These are phyloP conservation scores for Colletotrichum sp. DNA, from an alignment of 2,329 filamentous ascomycete genomes.

Conservation along the genomic window DNA sequence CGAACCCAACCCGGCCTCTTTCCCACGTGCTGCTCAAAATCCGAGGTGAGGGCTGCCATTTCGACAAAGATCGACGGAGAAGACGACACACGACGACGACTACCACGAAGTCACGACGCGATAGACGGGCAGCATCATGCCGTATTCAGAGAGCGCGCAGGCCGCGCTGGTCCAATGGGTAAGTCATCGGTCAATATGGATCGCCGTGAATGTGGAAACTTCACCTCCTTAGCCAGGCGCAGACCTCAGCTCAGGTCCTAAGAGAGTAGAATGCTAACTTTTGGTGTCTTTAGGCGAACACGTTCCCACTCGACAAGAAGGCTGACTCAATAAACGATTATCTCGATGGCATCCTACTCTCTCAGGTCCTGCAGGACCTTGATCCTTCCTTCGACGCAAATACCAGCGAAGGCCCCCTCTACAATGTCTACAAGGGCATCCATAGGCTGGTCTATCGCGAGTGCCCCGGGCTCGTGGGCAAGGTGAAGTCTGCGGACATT, in stretches of 20 bases:
- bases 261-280: constrained; percentile 11
- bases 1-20: not conserved
- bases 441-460: constrained; percentile 60
- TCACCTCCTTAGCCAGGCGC: not conserved
- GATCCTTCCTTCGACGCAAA: constrained; percentile 57
- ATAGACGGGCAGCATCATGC: constrained; percentile 33
- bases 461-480: constrained; percentile 54
- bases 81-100: not conserved
- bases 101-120: not conserved
- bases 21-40: constrained; percentile 13
- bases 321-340: constrained; percentile 57
- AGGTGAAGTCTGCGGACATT: constrained; percentile 60
- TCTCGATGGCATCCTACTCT: constrained; percentile 59
- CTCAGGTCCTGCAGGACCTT: constrained; percentile 62
- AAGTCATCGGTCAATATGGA: constrained; percentile 25
- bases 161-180: constrained; percentile 63
- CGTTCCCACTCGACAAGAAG: constrained; percentile 50
- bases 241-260: constrained; percentile 17
- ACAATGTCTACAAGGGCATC: constrained; percentile 59
- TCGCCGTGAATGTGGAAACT: not conserved
- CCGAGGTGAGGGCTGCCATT: not conserved
- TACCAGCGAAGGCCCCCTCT: constrained; percentile 34
- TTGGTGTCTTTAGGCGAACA: constrained; percentile 28
- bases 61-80: not conserved
- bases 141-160: constrained; percentile 51